These are phyloP conservation scores for Lactifluus volemus DNA, from an alignment of 768 basidiomycete species.

Conservation along the genomic window DNA sequence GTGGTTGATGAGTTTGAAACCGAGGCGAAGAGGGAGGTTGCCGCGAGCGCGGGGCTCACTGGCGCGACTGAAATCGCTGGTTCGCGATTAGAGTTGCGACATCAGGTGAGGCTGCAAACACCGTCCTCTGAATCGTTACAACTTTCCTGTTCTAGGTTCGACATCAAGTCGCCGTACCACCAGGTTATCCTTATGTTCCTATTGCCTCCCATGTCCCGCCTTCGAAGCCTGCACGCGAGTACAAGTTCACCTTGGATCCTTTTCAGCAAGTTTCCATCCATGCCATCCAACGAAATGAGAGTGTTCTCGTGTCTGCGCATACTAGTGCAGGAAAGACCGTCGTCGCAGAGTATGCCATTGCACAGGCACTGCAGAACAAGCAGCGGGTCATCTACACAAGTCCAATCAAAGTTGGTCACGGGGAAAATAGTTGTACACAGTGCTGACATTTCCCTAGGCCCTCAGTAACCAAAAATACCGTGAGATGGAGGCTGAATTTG, in stretches of 20 bases:
- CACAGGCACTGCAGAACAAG: conserved; percentile 86
- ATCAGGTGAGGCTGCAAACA: conserved; percentile 49
- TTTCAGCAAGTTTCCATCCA: conserved; percentile 93
- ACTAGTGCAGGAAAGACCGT: conserved; percentile 99
- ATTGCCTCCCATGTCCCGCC: conserved; percentile 90
- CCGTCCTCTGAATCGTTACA: background rate
- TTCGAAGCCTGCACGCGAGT: conserved; percentile 81
- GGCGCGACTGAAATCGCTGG: conserved; percentile 56
- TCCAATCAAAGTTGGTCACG: conserved; percentile 86
- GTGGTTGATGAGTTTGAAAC: conserved; percentile 87
- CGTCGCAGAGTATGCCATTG: conserved; percentile 99
- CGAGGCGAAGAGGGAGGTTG: conserved; percentile 87
- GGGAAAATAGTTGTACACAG: conserved; percentile 7
- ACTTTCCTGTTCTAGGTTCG: conserved; percentile 49
- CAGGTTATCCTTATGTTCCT: conserved; percentile 82
- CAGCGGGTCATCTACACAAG: conserved; percentile 98
- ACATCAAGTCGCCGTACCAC: conserved; percentile 94
- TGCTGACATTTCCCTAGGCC: conserved; percentile 47
- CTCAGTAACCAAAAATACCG: conserved; percentile 98
- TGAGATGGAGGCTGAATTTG: conserved; percentile 94
- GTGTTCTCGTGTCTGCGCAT: conserved; percentile 95
- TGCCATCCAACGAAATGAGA: conserved; percentile 95
- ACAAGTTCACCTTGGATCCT: conserved; percentile 95
- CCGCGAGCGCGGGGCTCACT: conserved; percentile 79
- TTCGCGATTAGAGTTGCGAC: conserved; percentile 64